Base-by-base conservation (phyloP, 179 eudicot species). In the Gypsophila paniculata region DNA sequence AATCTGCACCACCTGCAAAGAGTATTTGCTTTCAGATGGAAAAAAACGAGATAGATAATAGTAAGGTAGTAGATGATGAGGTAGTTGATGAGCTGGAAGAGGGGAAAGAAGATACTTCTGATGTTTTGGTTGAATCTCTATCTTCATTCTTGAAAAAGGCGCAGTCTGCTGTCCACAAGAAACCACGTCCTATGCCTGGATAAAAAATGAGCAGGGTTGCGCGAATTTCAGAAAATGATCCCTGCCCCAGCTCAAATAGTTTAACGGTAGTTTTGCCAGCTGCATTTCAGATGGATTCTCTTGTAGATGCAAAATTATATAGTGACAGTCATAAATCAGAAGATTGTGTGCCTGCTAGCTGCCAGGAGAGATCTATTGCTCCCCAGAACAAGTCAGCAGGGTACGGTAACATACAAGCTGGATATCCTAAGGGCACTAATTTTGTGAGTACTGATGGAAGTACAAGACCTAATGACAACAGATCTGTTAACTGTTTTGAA, bases 91-190 rank as follows among this genome's bases (percentile, higher is more conserved):
- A 71, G 65, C 77, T 76, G 75, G 75, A 52, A 55, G 75, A 77
- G 62, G 64, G 36, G 61, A 69, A 64, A 36, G 66, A 36, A 67
- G 72, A 68, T 58, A 36, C 74, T 22, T 74, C 76, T 65, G 83
- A 83, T 53, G 67, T 60, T 64, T 65, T 84, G 72, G 89, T 83
- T 17, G 96, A 89, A 80, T 79, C 94, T 4, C 70, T 91, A 72
- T 91, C 96, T 70, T 80, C 81, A 60, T 81, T 85, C 61, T 69
- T 91, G 38, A 83, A 61, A 64, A 89, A 89, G 79, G 90, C 82
- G 32, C 91, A 88, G 61, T 81, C 89, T 77, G 86, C 84, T 46
- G 74, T 69, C 36, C 68, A 38, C 36, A 85, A 74, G 74, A 90
- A 86, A 76, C 71, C 82, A 49, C 85, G 75, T 19, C 65, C 69